Evolutionary conservation across 2,329 filamentous ascomycete genomes (phyloP).

Genomic region (Paracoccidioides brasiliensis): DNA sequence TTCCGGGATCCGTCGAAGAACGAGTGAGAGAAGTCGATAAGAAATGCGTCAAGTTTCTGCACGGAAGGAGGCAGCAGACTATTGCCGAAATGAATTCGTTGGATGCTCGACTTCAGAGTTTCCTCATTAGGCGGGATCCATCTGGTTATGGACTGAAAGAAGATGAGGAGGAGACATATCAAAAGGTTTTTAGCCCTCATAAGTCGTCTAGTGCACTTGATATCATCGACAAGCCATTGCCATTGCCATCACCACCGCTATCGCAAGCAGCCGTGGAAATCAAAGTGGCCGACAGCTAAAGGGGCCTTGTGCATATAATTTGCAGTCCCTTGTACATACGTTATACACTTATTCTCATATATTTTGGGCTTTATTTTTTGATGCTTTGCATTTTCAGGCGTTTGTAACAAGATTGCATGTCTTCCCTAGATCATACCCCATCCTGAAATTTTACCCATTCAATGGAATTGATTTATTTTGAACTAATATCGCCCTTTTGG

Average conservation of each 20-base stretch:
- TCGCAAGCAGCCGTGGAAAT: background rate
- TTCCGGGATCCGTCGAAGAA: slow-evolving; percentile 50
- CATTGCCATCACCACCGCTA: background rate
- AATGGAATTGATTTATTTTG: background rate
- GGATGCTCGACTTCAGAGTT: slow-evolving; percentile 60
- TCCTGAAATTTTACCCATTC: background rate
- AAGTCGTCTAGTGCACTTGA: background rate
- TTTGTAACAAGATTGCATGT: background rate
- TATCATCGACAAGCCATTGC: background rate
- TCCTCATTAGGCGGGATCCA: slow-evolving; percentile 60
- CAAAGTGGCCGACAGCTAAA: background rate
- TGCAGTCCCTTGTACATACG: background rate
- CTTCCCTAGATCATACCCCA: background rate
- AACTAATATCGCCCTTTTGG: background rate
- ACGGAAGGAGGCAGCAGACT: slow-evolving; percentile 39
- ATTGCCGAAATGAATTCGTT: slow-evolving; percentile 34
- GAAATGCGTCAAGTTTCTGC: slow-evolving; percentile 45
- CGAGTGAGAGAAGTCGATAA: slow-evolving; percentile 54
- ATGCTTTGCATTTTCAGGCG: background rate
- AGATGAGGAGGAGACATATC: slow-evolving; percentile 31
- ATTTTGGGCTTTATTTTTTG: background rate
- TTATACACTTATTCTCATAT: background rate
- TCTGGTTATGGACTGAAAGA: slow-evolving; percentile 33
- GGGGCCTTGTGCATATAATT: background rate
- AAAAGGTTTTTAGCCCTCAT: slow-evolving; percentile 18